Conservation (phyloP, 2,329 filamentous ascomycete genomes). For the Pseudogymnoascus sp. region DNA sequence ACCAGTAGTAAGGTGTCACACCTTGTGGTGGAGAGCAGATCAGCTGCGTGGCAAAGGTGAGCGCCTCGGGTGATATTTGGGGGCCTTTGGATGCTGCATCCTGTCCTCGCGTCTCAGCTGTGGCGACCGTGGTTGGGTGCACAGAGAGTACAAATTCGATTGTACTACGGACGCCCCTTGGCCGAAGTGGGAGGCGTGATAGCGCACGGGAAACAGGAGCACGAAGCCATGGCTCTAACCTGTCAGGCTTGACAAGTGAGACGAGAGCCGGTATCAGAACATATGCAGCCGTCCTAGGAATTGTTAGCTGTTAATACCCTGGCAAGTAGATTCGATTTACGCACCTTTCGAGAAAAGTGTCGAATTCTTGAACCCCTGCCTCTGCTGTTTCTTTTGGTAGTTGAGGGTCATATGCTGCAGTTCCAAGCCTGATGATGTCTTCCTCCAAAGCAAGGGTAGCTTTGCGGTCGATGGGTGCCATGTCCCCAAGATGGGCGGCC, state of each 20-base stretch:
- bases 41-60: constrained; percentile 54
- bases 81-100: constrained; percentile 40
- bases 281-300: constrained; percentile 37
- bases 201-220: constrained; percentile 48
- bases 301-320: not conserved
- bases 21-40: constrained; percentile 51
- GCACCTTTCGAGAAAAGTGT: constrained; percentile 1
- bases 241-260: constrained; percentile 52
- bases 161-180: constrained; percentile 56
- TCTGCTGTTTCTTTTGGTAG: not conserved
- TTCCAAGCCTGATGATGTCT: constrained; percentile 4
- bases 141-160: constrained; percentile 65
- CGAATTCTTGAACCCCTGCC: not conserved
- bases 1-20: constrained; percentile 46
- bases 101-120: not conserved
- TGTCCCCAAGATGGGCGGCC: not conserved
- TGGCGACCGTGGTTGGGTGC: constrained; percentile 38
- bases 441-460: not conserved
- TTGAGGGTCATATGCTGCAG: not conserved
- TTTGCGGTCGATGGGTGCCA: constrained; percentile 8
- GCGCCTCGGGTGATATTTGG: constrained; percentile 59
- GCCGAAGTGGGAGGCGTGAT: constrained; percentile 51
- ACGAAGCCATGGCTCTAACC: constrained; percentile 53
- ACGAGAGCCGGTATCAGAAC: constrained; percentile 55
- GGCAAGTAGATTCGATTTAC: not conserved